These are phyloP conservation scores for Dictyostelium intermedium DNA, from an alignment of 78 protist genomes.

Conservation along the genomic window DNA sequence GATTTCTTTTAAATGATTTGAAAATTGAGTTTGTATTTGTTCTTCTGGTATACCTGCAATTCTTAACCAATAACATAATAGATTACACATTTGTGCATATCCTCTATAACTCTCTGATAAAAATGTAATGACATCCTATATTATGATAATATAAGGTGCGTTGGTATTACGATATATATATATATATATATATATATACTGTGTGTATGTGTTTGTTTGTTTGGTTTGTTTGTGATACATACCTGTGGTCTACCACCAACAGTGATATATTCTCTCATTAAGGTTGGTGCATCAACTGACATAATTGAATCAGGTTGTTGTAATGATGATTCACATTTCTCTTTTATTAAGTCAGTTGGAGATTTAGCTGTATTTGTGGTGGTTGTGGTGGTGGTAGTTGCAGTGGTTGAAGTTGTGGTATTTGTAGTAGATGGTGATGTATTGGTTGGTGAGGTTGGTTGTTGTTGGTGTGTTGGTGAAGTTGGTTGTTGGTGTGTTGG, in stretches of 20 bases:
- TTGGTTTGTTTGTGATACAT: neutral
- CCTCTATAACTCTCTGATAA: slow-evolving; percentile 71
- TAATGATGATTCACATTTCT: slow-evolving; percentile 1
- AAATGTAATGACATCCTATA: slow-evolving; percentile 63
- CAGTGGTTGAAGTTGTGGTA: neutral
- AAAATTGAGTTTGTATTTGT: neutral
- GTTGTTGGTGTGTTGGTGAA: neutral
- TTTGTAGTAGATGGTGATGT: neutral
- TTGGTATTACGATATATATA: neutral
- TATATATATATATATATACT: no score
- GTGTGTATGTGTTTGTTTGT: no score
- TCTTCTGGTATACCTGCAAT: slow-evolving; percentile 28
- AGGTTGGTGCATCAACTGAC: slow-evolving; percentile 26
- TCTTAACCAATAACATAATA: slow-evolving; percentile 48
- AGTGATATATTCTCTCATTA: slow-evolving; percentile 54
- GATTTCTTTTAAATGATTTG: slow-evolving; percentile 58
- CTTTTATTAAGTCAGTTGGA: neutral
- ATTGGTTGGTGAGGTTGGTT: neutral
- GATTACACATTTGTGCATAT: slow-evolving; percentile 78
- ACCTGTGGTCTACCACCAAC: slow-evolving; percentile 57
- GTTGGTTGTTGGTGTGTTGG: neutral
- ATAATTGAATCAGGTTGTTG: slow-evolving; percentile 66
- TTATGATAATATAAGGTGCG: neutral
- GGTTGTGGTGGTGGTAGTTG: neutral
- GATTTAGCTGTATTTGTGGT: neutral